Percentiles rank a stretch among this genome's conserved stretches.
Evolutionary conservation across 2,329 filamentous ascomycete species (phyloP).

Genomic region (Fusarium setosum): DNA sequence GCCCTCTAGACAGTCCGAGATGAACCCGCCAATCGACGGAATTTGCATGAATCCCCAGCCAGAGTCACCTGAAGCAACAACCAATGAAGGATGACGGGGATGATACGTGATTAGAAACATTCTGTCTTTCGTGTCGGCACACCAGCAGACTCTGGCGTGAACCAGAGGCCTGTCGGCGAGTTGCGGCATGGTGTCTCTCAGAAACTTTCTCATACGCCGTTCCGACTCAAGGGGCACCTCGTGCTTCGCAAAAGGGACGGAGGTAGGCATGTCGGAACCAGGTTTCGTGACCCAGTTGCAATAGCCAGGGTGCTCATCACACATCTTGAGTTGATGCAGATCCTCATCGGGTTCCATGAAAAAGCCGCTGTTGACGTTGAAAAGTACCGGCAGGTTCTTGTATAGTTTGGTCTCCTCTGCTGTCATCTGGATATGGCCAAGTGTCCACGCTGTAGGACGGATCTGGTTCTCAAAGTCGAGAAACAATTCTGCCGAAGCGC

Average conservation of each 20-base stretch:
- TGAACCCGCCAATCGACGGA: conserved; percentile 20
- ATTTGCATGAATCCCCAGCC: conserved; percentile 29
- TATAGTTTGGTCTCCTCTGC: conserved; percentile 13
- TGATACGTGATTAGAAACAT: conserved; percentile 32
- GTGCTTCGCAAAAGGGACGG: conserved; percentile 29
- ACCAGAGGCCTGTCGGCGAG: conserved; percentile 23
- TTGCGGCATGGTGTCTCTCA: conserved; percentile 18
- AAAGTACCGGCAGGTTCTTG: conserved; percentile 23
- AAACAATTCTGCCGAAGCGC: conserved; percentile 24
- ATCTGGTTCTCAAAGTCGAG: conserved; percentile 36
- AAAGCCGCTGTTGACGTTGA: conserved; percentile 32
- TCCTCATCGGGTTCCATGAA: conserved; percentile 36
- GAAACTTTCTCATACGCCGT: conserved; percentile 8
- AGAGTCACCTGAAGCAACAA: conserved; percentile 28
- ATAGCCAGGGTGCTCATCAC: conserved; percentile 30
- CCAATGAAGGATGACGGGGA: conserved; percentile 16
- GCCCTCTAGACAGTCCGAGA: conserved; percentile 21
- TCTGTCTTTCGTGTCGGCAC: conserved; percentile 24
- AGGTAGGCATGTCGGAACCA: not conserved
- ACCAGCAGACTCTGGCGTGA: conserved; percentile 33
- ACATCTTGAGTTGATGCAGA: conserved; percentile 28
- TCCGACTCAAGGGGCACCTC: conserved; percentile 25
- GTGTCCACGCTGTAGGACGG: conserved; percentile 22
- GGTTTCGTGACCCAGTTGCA: conserved; percentile 26
- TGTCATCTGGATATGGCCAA: conserved; percentile 32